These are phyloP conservation scores for Ceratobasidium sp. DNA, from an alignment of 1,284 basidiomycete genomes.

Conservation along the genomic window DNA sequence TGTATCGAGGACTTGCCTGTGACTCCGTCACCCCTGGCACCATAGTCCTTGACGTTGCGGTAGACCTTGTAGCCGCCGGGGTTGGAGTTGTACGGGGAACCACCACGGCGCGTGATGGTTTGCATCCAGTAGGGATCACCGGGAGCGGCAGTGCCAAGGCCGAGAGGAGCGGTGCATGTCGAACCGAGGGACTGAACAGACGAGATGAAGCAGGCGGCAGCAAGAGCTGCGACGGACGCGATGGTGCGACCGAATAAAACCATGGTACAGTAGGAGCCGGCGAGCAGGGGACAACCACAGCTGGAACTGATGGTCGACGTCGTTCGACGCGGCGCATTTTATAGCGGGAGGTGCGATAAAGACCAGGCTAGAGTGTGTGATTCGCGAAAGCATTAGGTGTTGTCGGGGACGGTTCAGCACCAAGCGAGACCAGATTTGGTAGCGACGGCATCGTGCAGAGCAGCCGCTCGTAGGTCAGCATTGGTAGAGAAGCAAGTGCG, in stretches of 20 bases:
- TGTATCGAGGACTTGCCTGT: constrained; percentile 7
- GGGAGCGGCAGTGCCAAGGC: constrained; percentile 64
- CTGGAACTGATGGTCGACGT: neutral
- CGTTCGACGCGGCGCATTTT: neutral
- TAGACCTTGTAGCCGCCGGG: constrained; percentile 54
- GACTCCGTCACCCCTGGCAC: constrained; percentile 56
- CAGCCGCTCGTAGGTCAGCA: neutral
- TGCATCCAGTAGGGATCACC: constrained; percentile 50
- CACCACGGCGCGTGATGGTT: constrained; percentile 49
- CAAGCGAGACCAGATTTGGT: constrained; percentile 29
- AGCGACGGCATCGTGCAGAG: neutral
- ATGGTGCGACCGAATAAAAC: constrained; percentile 12
- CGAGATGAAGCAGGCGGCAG: constrained; percentile 26
- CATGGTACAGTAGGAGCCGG: neutral
- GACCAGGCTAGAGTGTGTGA: neutral
- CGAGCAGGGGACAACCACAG: neutral
- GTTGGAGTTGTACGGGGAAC: constrained; percentile 48
- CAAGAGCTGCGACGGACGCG: constrained; percentile 27
- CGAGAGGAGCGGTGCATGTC: constrained; percentile 62
- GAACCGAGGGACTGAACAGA: constrained; percentile 59
- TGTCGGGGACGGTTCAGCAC: neutral
- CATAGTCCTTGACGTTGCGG: constrained; percentile 57
- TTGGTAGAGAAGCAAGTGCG: neutral
- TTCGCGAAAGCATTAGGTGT: neutral
- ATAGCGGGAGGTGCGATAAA: neutral